A percentile compares a stretch with the other conserved stretches of the same genome.
Conservation (phyloP, 1,284 basidiomycete species). For the Ceratobasidium sp. region DNA sequence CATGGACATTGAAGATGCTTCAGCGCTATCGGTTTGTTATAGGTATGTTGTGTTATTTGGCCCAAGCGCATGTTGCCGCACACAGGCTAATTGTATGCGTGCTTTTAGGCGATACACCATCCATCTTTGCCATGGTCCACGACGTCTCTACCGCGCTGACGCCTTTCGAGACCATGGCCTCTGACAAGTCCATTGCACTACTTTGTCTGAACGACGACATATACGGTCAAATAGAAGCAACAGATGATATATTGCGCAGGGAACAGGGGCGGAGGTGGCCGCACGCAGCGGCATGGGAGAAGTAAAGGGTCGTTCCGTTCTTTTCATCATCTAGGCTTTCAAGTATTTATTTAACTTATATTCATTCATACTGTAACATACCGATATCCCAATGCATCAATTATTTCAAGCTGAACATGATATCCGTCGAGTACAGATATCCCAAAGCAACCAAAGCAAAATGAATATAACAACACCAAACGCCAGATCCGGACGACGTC, state of each 20-base stretch:
- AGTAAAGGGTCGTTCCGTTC: background rate
- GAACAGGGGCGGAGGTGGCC: constrained; percentile 32
- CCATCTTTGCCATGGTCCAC: constrained; percentile 29
- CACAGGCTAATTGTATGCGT: constrained; percentile 1
- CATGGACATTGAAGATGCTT: constrained; percentile 42
- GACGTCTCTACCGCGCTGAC: background rate
- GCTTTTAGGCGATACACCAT: constrained; percentile 20
- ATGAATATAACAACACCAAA: background rate
- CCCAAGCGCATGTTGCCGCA: background rate
- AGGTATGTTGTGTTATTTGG: constrained; percentile 23
- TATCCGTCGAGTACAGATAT: background rate
- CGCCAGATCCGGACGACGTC: background rate
- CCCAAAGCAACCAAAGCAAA: background rate
- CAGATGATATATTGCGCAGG: constrained; percentile 7
- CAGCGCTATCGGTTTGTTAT: constrained; percentile 46
- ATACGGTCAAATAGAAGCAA: constrained; percentile 1
- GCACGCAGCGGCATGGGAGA: constrained; percentile 23
- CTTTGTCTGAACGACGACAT: constrained; percentile 46
- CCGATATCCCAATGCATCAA: background rate
- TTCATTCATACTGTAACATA: constrained; percentile 12
- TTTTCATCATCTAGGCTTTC: no score
- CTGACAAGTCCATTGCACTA: constrained; percentile 24
- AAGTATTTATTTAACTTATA: background rate
- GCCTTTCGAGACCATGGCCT: background rate
- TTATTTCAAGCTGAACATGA: background rate